Evolutionary conservation across 345 rosid species (phyloP).

Genomic region (sweet orange (Citrus sinensis)): DVS_A1.0 CM039166.1:24525001-24525500

Average conservation of each 20-base stretch:
- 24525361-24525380: not conserved
- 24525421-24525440: not conserved
- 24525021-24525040: conserved; percentile 98
- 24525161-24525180: conserved; percentile 93
- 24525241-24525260: conserved; percentile 93
- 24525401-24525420: not conserved
- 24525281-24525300: conserved; percentile 34
- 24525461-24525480: not conserved
- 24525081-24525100: conserved; percentile 98
- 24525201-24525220: conserved; percentile 58
- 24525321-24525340: not conserved
- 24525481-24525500: not conserved
- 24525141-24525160: conserved; percentile 96
- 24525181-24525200: conserved; percentile 62
- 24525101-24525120: conserved; percentile 96
- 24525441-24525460: not conserved
- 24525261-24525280: conserved; percentile 97
- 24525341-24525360: not conserved
- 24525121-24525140: conserved; percentile 92
- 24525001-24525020: conserved; percentile 96
- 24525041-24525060: conserved; percentile 94
- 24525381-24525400: not conserved
- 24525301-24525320: not conserved
- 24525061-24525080: conserved; percentile 82
- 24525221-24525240: conserved; percentile 51